A percentile compares a stretch with the other conserved stretches of the same genome.
phyloP scores from a whole-genome alignment of 495 filamentous ascomycete genomes.

The Entonaema liquescens region DNA sequence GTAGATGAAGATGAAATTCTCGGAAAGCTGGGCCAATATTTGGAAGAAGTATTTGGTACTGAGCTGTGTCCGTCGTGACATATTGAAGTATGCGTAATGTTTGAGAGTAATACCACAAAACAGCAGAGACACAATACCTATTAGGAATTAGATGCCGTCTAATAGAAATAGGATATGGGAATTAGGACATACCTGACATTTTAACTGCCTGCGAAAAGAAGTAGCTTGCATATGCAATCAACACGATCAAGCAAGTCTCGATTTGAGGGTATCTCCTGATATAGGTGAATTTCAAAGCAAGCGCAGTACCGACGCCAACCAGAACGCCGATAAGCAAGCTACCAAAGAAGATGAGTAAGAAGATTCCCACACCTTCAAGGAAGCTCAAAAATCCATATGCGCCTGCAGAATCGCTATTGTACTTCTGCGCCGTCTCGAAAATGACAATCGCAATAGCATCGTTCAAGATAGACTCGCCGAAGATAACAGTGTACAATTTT shows the following conservation, averaged over 20 bases:
- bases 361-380: constrained; percentile 90
- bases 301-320: constrained; percentile 85
- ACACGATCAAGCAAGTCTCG: constrained; percentile 91
- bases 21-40: constrained; percentile 90
- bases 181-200: constrained; percentile 80
- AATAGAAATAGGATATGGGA: neutral
- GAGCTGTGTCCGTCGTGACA: constrained; percentile 96
- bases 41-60: constrained; percentile 99
- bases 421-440: constrained; percentile 95
- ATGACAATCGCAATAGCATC: constrained; percentile 98
- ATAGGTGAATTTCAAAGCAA: constrained; percentile 91
- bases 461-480: constrained; percentile 97
- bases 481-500: constrained; percentile 97
- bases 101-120: constrained; percentile 99
- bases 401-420: constrained; percentile 69
- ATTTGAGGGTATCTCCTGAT: constrained; percentile 93
- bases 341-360: constrained; percentile 95
- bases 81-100: constrained; percentile 99
- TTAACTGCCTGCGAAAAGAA: constrained; percentile 94
- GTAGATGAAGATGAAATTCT: constrained; percentile 99
- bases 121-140: constrained; percentile 94
- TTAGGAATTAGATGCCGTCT: constrained; percentile 23
- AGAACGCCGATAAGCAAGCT: constrained; percentile 87
- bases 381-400: constrained; percentile 76
- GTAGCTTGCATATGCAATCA: constrained; percentile 95